Evolutionary conservation across 2,329 filamentous ascomycete species (phyloP), one percentile per base, ranked within the genome.

Genomic region (Fusarium phyllophilum): DNA sequence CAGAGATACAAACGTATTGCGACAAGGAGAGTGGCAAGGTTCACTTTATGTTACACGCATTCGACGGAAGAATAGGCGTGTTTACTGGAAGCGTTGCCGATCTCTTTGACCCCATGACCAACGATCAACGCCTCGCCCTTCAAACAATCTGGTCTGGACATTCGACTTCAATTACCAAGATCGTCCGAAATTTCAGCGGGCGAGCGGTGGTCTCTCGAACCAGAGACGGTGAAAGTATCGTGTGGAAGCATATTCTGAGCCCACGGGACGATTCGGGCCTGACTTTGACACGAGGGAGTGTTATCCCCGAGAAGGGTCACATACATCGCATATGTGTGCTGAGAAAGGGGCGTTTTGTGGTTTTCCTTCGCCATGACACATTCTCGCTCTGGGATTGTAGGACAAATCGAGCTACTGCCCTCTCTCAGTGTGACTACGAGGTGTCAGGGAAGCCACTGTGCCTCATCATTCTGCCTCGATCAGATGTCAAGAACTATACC

Each of bases 361-460:
- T 96, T n/a, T 94, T 95, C 71, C 85, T 97, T 33, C 91, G 94
- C 72, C 89, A 93, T 72, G 85, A 89, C 15, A 89, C 86, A 24
- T 87, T 97, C 34, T 90, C 91, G 1, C 84, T 97, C 1, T 97
- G 94, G 94, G 94, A 97, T 80, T 92, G 93, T 68, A 88, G 92
- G 48, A 83, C 85, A 1, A 83, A 87, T 15, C 82, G 84, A 52
- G 93, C 93, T 2, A 80, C 81, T 11, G 85, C 91, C 52, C 83
- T 97, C 46, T 81, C 79, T 11, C 70, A 79, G 39, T 78, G 76
- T 44, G 77, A 84, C 3, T 95, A 93, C 75, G 81, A 86, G 6
- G 77, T 92, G 2, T 80, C 84, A 8, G 94, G 93, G 39, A 94
- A 93, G 75, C 93, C 94, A 6, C 86, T 97, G 2, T 97, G 94